Evolutionary conservation across 495 filamentous ascomycete species (phyloP), one percentile per base, ranked within the genome.

Genomic region (Achaetomiella virescens): DNA sequence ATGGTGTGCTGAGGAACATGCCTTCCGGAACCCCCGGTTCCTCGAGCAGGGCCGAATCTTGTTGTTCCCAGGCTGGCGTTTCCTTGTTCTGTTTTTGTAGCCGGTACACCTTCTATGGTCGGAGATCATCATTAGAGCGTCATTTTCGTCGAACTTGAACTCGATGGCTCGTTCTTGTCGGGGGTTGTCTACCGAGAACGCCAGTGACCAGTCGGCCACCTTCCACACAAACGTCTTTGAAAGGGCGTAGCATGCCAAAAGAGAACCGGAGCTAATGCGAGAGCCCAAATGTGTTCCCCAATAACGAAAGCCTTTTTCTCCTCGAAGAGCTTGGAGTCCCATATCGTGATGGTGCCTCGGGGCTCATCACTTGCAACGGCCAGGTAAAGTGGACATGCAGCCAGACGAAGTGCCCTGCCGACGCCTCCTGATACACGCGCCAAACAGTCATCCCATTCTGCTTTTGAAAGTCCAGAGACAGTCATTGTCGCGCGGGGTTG

Each of bases 371-470:
- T 38, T 25, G 18, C 47, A 17, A 58, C 31, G 0, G 48, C 55
- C 11, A 58, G 21, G 25, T 25, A 22, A 4, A n/a, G 20, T 6
- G 40, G 20, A 5, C 48, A 58, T 0, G 31, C 1, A 15, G 55
- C 47, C 3, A 58, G 12, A n/a, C 14, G 29, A 20, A 24, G 21
- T 7, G 48, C 25, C 21, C 14, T 20, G 8, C 41, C 48, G 8
- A 12, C 4, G 21, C 41, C 24, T 7, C 41, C 25, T 1, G 47
- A 51, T 9, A 58, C 20, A 15, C 48, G 47, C 0, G 48, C 55
- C 2, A 58, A 14, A 27, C 48, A 47, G 35, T 58, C 55, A 22
- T 51, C 55, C 55, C 55, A 58, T 6, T 27, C 1, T 12, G n/a
- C 22, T 2, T 51, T 37, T 7, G 47, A n/a, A 0, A 46, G 1